A percentile compares a stretch with the other conserved stretches of the same genome.
Evolutionary conservation across 2,329 filamentous ascomycete species (phyloP).

Genomic region (Pestalotiopsis fici): DNA sequence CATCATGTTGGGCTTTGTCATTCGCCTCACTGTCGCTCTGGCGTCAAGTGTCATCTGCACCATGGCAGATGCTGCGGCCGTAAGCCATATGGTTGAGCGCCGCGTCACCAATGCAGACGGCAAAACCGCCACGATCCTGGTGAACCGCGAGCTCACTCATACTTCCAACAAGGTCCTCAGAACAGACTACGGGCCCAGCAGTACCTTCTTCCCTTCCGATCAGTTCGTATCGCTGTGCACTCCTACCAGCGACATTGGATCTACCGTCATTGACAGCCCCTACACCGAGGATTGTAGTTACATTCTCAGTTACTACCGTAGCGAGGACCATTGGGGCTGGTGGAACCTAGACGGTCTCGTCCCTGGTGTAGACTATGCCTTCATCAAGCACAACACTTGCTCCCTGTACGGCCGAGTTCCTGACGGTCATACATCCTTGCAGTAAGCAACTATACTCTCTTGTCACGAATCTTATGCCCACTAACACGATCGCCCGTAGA

Average conservation of each 20-base stretch:
- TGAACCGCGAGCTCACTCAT: background rate
- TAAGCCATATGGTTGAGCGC: background rate
- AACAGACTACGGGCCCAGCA: background rate
- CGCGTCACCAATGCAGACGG: background rate
- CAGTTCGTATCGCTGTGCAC: background rate
- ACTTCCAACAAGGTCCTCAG: background rate
- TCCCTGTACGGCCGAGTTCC: background rate
- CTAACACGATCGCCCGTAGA: background rate
- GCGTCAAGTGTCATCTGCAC: background rate
- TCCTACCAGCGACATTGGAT: background rate
- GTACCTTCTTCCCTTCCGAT: background rate
- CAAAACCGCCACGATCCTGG: background rate
- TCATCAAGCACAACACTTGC: background rate
- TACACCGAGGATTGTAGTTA: conserved; percentile 3
- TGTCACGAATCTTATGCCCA: background rate
- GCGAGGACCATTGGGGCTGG: background rate
- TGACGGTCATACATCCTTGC: background rate
- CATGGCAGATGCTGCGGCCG: background rate
- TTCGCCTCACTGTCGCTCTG: background rate
- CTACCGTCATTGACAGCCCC: background rate
- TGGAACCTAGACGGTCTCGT: background rate
- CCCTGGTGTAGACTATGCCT: background rate
- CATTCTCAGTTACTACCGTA: background rate
- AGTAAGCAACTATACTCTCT: background rate
- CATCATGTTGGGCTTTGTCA: background rate